phyloP scores from a whole-genome alignment of 2,329 filamentous ascomycete genomes.

The Aspergillus aculeatus region DNA sequence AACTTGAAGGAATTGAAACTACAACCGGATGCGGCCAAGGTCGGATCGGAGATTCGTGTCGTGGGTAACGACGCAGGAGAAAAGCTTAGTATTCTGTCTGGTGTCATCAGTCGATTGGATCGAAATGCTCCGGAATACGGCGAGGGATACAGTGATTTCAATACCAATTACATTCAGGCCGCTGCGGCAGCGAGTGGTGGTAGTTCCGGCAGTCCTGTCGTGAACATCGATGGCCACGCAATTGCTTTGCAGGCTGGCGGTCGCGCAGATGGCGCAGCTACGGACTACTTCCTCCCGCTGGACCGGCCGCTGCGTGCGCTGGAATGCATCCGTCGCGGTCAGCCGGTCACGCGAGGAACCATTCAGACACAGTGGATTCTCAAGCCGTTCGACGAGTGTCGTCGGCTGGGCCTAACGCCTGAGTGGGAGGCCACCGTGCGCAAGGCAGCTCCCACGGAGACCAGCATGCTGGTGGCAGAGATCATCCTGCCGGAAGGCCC shows the following conservation, averaged over 20 bases:
- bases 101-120: conserved; percentile 93
- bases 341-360: conserved; percentile 82
- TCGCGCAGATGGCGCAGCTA: conserved; percentile 89
- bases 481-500: conserved; percentile 90
- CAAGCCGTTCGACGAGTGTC: conserved; percentile 96
- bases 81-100: conserved; percentile 95
- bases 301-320: conserved; percentile 87
- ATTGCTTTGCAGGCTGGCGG: conserved; percentile 93
- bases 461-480: conserved; percentile 94
- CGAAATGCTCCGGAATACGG: conserved; percentile 97
- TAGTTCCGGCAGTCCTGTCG: conserved; percentile 96
- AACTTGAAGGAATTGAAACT: conserved; percentile 75
- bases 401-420: conserved; percentile 77
- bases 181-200: conserved; percentile 95
- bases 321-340: conserved; percentile 74
- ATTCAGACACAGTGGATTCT: conserved; percentile 97
- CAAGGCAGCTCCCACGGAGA: conserved; percentile 83
- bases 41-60: conserved; percentile 91
- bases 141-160: conserved; percentile 98
- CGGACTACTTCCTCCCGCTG: conserved; percentile 93
- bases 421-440: conserved; percentile 85
- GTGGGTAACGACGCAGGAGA: conserved; percentile 98
- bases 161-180: conserved; percentile 93
- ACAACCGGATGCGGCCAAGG: conserved; percentile 78
- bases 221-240: conserved; percentile 89